Base-by-base conservation (phyloP, 768 basidiomycete species). In the Fibroporia radiculosa region DNA sequence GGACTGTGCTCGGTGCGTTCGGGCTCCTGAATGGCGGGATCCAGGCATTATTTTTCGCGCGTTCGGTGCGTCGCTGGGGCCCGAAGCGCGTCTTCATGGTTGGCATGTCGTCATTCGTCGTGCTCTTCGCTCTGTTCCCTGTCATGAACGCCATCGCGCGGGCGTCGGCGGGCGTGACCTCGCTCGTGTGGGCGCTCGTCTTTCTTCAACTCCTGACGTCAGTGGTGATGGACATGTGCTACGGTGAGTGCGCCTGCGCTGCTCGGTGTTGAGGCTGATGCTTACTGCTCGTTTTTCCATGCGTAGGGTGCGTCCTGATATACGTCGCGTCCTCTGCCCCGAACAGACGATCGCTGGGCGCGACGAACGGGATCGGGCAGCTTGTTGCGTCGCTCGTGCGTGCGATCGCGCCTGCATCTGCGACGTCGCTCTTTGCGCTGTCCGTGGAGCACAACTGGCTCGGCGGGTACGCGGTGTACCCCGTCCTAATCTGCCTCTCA, bases 371-470 rank as follows among this genome's bases (percentile, higher is more conserved):
- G 2, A 48, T 80, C 27, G 77, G 69, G 4, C 79, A 83, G 56
- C 74, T 76, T 56, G 56, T 70, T 5, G 66, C 67, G 2, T 75
- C 73, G 0, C 59, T 67, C 3, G 63, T 72, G 51, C 67, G 79
- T 24, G 65, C 76, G 0, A 54, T 80, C 6, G 75, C 74, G 1
- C 80, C 80, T 0, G 66, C 74, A 11, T 51, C 71, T 16, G 70
- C 78, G 4, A 72, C 76, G 2, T 79, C 80, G 1, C 58, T 82
- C 13, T 82, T 78, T 50, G 73, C 81, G 1, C 50, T 76, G 0
- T 78, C 77, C 0, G 39, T 73, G 6, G 61, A 77, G 45, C 56
- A 56, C 29, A 62, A 70, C 31, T 60, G 76, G 32, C 55, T 66
- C 1, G 71, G 73, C 1, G 77, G 77, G 1, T 65, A 71, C 41